These are phyloP conservation scores for Hypoxylon fuscum DNA, from an alignment of 495 filamentous ascomycete genomes.

Conservation along the genomic window DNA sequence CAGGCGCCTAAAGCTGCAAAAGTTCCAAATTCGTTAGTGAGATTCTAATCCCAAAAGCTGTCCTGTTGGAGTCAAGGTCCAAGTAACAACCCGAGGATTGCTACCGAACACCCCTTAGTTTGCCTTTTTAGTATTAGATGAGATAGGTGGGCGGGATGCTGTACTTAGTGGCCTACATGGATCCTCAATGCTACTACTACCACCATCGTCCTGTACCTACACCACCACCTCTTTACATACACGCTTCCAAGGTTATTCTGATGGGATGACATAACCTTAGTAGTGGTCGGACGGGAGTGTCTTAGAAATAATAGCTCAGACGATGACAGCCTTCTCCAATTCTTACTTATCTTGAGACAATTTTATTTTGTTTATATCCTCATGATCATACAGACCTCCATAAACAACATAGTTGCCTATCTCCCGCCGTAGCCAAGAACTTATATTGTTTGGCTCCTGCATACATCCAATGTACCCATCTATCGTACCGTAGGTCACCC, in stretches of 20 bases:
- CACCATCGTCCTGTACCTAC: not conserved
- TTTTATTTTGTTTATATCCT: not conserved
- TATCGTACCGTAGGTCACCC: conserved; percentile 6
- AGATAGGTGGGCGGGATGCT: conserved; percentile 9
- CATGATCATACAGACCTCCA: not conserved
- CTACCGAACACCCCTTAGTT: conserved; percentile 15
- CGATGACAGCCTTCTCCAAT: not conserved
- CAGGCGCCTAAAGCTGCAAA: conserved; percentile 23
- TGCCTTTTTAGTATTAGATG: not conserved
- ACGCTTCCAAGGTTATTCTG: not conserved
- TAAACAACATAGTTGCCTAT: not conserved
- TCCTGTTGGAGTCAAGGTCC: conserved; percentile 18
- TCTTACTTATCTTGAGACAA: not conserved
- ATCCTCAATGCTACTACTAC: not conserved
- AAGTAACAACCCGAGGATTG: conserved; percentile 24
- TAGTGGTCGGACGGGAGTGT: not conserved
- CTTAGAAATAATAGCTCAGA: conserved; percentile 3
- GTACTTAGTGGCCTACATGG: not conserved
- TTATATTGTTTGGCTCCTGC: conserved; percentile 14
- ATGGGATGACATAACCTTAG: conserved; percentile 4
- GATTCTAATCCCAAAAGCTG: conserved; percentile 11
- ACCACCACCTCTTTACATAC: not conserved
- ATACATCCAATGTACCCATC: conserved; percentile 17
- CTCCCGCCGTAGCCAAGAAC: conserved; percentile 26
- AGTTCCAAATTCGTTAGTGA: conserved; percentile 28